phyloP scores from a whole-genome alignment of 768 basidiomycete species.

The Agrocybe pediades region DNA sequence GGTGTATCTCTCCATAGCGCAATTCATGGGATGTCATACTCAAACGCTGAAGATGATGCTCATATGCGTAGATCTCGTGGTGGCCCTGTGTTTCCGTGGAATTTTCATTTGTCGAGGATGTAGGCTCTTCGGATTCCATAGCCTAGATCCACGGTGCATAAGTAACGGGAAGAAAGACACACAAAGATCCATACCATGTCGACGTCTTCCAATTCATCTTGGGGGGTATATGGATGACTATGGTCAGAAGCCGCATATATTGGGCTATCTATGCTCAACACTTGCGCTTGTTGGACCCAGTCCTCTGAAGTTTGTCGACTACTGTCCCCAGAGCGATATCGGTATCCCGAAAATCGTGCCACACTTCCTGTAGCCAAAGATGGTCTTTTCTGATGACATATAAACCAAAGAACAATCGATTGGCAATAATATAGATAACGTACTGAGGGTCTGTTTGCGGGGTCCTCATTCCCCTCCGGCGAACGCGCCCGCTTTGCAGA shows the following conservation, averaged over 20 bases:
- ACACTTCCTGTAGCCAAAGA: slow-evolving; percentile 34
- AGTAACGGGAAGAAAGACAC: not conserved
- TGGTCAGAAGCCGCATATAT: slow-evolving; percentile 22
- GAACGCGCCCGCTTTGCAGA: slow-evolving; percentile 62
- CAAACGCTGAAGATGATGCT: slow-evolving; percentile 6
- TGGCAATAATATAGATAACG: not conserved
- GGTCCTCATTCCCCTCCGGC: slow-evolving; percentile 44
- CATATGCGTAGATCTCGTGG: slow-evolving; percentile 1
- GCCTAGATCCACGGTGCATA: slow-evolving; percentile 22
- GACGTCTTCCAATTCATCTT: slow-evolving; percentile 36
- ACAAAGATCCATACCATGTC: slow-evolving; percentile 50
- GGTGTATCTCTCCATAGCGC: slow-evolving; percentile 14
- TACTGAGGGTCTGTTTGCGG: slow-evolving; percentile 58
- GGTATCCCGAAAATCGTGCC: slow-evolving; percentile 14
- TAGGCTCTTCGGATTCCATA: slow-evolving; percentile 17
- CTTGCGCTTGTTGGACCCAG: slow-evolving; percentile 74
- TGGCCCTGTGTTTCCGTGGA: not conserved
- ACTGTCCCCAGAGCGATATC: slow-evolving; percentile 31
- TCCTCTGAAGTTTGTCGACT: slow-evolving; percentile 59
- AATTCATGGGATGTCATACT: slow-evolving; percentile 12
- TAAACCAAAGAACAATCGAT: not conserved
- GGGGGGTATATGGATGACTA: slow-evolving; percentile 13
- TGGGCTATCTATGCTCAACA: slow-evolving; percentile 64
- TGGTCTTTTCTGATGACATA: slow-evolving; percentile 55
- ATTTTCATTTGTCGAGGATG: not conserved